Base-by-base conservation (phyloP, 305 asterid genomes). In the Fraxinus ornus region DNA sequence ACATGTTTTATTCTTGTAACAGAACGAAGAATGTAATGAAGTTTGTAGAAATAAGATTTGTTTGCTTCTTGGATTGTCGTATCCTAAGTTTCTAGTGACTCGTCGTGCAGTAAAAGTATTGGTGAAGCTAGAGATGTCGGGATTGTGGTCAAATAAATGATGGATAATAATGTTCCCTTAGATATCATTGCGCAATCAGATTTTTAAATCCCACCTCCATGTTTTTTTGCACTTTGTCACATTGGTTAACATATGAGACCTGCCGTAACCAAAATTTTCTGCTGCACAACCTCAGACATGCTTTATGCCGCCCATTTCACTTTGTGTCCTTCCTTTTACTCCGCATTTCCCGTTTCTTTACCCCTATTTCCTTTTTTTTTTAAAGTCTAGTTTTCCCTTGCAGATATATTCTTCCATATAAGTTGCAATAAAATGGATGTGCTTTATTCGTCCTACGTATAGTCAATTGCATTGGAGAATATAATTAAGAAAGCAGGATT, bases 401-500 rank as follows among this genome's bases (percentile, higher is more conserved):
- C 88, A 85, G 80, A 72, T 66, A 49, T 79, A 78, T 75, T 60
- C 7, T 80, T 76, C 44, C 44, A 30, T 62, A 80, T 83, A 49
- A 72, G 79, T 75, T 13, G 36, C 52, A 52, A 35, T 32, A 47
- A 4, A n/a, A 68, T 33, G 26, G n/a, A 36, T 60, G 57, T 22
- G 28, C 68, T 17, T 35, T 21, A 76, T 74, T 82, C 57, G 44
- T 62, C 44, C 62, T 26, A n/a, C 37, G 55, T 9, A 36, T 26
- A 68, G 37, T 62, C 2, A 24, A 74, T 33, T 24, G 13, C 73
- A 70, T 71, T 32, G 35, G 74, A 78, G 83, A 86, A 87, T 79
- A 77, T 86, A 86, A 70, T 83, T 37, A 12, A 81, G 81, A 81
- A 78, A n/a, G 44, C 82, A 80, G 84, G 81, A 78, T 80, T 84